phyloP scores from a whole-genome alignment of 768 basidiomycete species.

The Lactarius indigo region DNA sequence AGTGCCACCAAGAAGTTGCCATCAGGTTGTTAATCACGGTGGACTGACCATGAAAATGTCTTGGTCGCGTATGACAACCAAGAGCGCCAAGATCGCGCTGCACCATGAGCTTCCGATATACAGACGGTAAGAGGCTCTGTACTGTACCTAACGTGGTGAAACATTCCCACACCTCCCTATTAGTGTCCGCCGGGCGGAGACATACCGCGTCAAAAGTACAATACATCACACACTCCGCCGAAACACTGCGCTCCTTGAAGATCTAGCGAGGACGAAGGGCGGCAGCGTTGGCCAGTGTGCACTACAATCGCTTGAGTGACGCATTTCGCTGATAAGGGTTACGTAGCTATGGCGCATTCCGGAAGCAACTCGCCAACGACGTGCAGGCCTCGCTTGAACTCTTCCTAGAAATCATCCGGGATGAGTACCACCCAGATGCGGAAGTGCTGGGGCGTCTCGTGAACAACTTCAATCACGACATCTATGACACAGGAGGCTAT shows the following conservation, averaged over 20 bases:
- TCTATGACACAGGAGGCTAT: constrained; percentile 18
- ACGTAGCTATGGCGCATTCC: constrained; percentile 9
- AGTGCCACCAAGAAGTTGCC: constrained; percentile 76
- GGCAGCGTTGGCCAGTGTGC: constrained; percentile 1
- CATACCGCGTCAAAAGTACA: constrained; percentile 68
- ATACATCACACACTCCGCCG: constrained; percentile 52
- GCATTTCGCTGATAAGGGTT: not conserved
- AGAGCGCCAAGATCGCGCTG: constrained; percentile 55
- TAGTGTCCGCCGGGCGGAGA: constrained; percentile 80
- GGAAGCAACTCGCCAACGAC: constrained; percentile 20
- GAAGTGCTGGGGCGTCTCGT: constrained; percentile 12
- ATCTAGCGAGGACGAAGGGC: not conserved
- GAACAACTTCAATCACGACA: constrained; percentile 24
- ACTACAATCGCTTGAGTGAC: not conserved
- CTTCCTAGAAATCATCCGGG: constrained; percentile 49
- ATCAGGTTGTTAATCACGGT: constrained; percentile 79
- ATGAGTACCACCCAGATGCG: constrained; percentile 39
- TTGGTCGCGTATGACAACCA: constrained; percentile 81
- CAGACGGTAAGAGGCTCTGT: constrained; percentile 49
- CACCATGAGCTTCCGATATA: constrained; percentile 78
- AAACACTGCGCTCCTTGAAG: constrained; percentile 30
- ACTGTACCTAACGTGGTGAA: not conserved
- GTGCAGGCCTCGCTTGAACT: constrained; percentile 41
- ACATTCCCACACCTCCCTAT: not conserved
- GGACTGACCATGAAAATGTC: constrained; percentile 81